These are phyloP conservation scores for Flaveria sonorensis DNA, from an alignment of 129 eudicot species.

Conservation along the genomic window DNA sequence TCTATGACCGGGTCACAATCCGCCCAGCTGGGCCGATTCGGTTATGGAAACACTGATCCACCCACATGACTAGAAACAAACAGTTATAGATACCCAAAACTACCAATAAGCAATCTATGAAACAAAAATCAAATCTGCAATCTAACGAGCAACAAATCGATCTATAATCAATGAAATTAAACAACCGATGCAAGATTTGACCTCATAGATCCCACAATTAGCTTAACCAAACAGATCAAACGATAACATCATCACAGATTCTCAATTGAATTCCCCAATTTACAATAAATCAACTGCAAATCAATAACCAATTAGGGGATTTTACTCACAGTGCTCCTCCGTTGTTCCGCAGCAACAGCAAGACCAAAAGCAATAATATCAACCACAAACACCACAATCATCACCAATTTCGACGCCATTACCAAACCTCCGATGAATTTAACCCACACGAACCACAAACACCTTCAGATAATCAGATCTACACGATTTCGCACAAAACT, in stretches of 20 bases:
- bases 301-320: neutral
- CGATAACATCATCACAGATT: neutral
- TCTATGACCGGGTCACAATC: no score
- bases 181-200: neutral
- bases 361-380: conserved; percentile 72
- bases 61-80: no score
- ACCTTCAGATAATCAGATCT: conserved; percentile 9
- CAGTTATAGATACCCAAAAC: no score
- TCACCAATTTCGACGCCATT: conserved; percentile 67
- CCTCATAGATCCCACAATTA: neutral
- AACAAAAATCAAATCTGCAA: no score
- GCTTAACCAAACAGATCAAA: neutral
- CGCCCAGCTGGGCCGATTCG: no score
- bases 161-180: neutral
- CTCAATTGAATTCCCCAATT: neutral
- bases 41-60: no score
- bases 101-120: no score
- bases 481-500: conserved; percentile 5
- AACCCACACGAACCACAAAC: neutral
- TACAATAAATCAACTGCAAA: neutral
- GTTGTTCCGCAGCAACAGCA: conserved; percentile 83
- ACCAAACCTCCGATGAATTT: neutral
- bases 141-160: neutral
- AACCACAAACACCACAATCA: conserved; percentile 42
- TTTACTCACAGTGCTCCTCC: conserved; percentile 66